A percentile compares a stretch with the other conserved stretches of the same genome.
Evolutionary conservation across 2,329 filamentous ascomycete species (phyloP).

Genomic region (Tympanopsis confertula): DNA sequence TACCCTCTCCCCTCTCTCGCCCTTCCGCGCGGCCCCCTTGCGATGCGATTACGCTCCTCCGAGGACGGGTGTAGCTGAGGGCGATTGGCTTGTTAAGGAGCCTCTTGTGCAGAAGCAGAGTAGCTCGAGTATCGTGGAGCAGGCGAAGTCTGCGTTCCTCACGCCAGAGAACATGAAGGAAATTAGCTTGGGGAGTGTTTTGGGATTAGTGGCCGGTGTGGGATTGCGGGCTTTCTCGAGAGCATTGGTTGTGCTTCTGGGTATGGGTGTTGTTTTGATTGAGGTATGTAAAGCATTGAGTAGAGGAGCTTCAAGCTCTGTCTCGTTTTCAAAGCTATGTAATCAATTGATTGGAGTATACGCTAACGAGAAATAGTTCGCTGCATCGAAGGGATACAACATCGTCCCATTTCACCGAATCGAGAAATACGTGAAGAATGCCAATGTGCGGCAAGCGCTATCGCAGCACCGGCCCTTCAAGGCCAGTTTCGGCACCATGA

Average conservation of each 20-base stretch:
- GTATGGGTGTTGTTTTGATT: conserved; percentile 26
- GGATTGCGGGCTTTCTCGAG: conserved; percentile 28
- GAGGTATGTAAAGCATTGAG: conserved; percentile 18
- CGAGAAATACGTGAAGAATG: conserved; percentile 24
- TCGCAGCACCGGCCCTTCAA: conserved; percentile 28
- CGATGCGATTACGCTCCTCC: conserved; percentile 22
- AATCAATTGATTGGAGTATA: background rate
- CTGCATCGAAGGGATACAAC: conserved; percentile 30
- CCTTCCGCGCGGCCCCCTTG: conserved; percentile 11
- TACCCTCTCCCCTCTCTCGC: conserved; percentile 16
- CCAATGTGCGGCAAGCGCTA: conserved; percentile 22
- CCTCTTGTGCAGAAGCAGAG: background rate
- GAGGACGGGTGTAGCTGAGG: conserved; percentile 8
- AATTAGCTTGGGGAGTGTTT: conserved; percentile 28
- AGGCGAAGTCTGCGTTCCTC: conserved; percentile 13
- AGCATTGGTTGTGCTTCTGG: conserved; percentile 26
- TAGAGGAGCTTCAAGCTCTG: background rate
- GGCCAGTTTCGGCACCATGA: conserved; percentile 28
- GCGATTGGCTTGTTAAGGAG: background rate
- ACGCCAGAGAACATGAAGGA: conserved; percentile 22
- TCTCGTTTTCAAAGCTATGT: background rate
- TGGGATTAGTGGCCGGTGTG: conserved; percentile 27
- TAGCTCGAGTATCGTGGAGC: conserved; percentile 4
- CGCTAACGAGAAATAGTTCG: conserved; percentile 17
- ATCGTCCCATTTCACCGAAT: conserved; percentile 24